Evolutionary conservation across 108 stramenopile genomes (phyloP).

Genomic region (Ochromonas danica): DNA sequence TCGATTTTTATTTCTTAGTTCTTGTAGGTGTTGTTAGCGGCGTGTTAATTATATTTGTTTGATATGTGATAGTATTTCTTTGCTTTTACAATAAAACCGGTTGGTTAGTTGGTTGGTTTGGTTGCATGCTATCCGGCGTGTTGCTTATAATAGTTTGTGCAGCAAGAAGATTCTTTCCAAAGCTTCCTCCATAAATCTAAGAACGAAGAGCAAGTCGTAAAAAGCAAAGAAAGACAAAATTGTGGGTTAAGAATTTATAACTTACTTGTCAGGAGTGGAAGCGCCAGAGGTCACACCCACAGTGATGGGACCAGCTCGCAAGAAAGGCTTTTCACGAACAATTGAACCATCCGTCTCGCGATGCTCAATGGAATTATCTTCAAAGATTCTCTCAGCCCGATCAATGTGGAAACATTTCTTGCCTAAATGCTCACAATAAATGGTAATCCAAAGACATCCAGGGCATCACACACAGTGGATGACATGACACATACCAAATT

Average conservation of each 20-base stretch:
- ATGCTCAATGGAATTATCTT: slow-evolving; percentile 82
- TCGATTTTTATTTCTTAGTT: too few relatives aligned
- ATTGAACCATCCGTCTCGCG: slow-evolving; percentile 56
- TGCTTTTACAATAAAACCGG: too few relatives aligned
- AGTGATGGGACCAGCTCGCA: slow-evolving; percentile 59
- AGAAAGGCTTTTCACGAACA: slow-evolving; percentile 72
- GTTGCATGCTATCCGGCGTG: too few relatives aligned
- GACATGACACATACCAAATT: slow-evolving; percentile 56
- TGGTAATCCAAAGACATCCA: not conserved
- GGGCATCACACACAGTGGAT: not conserved
- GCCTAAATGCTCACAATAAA: not conserved
- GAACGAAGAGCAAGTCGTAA: not conserved
- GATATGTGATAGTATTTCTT: too few relatives aligned
- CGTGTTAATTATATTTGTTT: too few relatives aligned
- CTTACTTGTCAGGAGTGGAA: slow-evolving; percentile 82
- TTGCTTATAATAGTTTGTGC: not conserved
- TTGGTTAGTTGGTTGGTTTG: too few relatives aligned
- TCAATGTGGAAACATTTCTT: slow-evolving; percentile 76
- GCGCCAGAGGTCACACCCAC: slow-evolving; percentile 94
- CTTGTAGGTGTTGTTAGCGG: too few relatives aligned
- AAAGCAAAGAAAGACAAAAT: not conserved
- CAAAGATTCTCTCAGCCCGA: slow-evolving; percentile 75
- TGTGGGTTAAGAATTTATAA: slow-evolving; percentile 62
- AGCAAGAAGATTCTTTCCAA: not conserved
- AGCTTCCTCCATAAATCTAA: not conserved